Conservation (phyloP, 148 eudicot genomes). For the Rheum nobile region DNA sequence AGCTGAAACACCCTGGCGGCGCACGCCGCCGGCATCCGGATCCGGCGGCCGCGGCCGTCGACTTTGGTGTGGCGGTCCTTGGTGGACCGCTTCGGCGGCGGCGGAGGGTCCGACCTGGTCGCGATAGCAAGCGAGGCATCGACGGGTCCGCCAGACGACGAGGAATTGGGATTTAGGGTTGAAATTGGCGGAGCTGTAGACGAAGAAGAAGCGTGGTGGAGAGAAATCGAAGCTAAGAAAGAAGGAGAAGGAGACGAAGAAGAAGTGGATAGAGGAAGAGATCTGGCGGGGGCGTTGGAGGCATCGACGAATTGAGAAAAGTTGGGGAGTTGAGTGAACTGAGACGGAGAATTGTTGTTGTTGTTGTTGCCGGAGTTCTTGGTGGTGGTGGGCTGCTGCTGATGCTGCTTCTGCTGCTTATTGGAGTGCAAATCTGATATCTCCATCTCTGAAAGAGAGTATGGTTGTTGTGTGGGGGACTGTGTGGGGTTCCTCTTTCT, state of each 20-base stretch:
- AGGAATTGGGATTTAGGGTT: neutral
- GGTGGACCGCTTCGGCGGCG: conserved; percentile 24
- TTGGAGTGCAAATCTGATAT: conserved; percentile 4
- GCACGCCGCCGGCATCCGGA: conserved; percentile 58
- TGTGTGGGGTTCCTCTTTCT: neutral
- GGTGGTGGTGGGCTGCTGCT: neutral
- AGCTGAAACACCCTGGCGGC: conserved; percentile 54
- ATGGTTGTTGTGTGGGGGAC: neutral
- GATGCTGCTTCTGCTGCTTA: neutral
- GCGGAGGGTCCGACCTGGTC: neutral
- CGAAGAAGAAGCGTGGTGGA: neutral
- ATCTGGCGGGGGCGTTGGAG: neutral
- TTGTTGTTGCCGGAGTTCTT: neutral
- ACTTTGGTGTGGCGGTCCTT: conserved; percentile 57
- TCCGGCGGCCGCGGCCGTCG: conserved; percentile 52
- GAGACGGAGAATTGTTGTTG: neutral
- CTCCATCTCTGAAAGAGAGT: neutral
- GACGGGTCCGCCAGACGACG: neutral
- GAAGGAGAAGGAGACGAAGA: neutral
- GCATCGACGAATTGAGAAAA: neutral
- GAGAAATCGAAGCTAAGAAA: neutral
- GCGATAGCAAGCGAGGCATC: neutral
- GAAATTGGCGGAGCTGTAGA: neutral
- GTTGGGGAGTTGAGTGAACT: neutral
- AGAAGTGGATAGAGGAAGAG: neutral